Percentiles rank a stretch among this genome's conserved stretches.
Conservation (phyloP, 345 rosid genomes). For the Litchi chinensis region DNA sequence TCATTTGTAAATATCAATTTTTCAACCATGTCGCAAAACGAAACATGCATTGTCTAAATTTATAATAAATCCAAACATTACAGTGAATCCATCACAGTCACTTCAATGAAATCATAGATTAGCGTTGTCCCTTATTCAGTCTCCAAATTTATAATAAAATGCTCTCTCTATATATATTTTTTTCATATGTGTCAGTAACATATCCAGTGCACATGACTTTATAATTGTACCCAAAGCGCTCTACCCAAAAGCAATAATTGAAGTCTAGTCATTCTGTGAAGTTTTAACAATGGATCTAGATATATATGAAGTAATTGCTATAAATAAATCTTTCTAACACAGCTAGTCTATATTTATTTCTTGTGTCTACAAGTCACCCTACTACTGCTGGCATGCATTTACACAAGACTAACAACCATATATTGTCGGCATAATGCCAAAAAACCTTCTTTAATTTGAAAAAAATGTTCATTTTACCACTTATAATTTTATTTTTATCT, state of each 20-base stretch:
- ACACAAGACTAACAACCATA: neutral
- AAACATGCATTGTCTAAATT: no score
- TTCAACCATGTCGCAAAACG: no score
- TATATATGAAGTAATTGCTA: neutral
- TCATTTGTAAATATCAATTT: no score
- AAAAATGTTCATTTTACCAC: no score
- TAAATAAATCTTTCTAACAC: neutral
- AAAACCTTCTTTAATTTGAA: no score
- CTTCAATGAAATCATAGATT: no score
- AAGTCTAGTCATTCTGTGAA: neutral
- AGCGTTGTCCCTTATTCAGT: no score
- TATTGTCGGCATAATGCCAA: no score
- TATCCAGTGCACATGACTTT: neutral
- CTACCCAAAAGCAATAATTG: constrained; percentile 6
- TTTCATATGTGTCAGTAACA: neutral
- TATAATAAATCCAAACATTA: no score
- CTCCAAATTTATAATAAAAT: no score
- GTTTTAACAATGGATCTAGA: neutral
- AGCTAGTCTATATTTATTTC: neutral
- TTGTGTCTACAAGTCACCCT: neutral
- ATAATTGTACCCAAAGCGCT: neutral
- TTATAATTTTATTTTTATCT: no score
- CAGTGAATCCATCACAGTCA: no score
- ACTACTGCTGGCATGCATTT: neutral
- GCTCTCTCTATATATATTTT: neutral